These are phyloP conservation scores for Prosopis cineraria DNA, from an alignment of 306 rosid species.

Conservation along the genomic window DNA sequence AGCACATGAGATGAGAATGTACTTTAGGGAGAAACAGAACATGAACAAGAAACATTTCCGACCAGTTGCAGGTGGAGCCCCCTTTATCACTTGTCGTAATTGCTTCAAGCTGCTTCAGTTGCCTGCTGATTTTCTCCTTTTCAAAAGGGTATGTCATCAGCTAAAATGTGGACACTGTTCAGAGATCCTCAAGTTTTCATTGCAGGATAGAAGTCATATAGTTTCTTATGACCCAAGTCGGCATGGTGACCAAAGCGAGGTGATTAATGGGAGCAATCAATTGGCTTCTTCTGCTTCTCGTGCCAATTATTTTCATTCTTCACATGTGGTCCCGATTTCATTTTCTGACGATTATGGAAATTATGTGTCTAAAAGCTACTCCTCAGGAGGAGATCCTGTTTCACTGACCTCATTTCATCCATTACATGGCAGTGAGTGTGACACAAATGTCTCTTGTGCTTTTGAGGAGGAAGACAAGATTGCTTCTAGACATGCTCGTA, in stretches of 20 bases:
- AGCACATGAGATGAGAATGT: constrained; percentile 45
- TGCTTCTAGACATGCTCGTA: constrained; percentile 41
- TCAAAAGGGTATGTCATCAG: constrained; percentile 55
- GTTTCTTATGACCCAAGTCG: constrained; percentile 49
- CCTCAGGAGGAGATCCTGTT: constrained; percentile 59
- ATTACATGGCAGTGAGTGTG: constrained; percentile 36
- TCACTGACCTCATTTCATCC: constrained; percentile 37
- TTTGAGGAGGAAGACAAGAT: constrained; percentile 37
- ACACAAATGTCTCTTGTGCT: constrained; percentile 26
- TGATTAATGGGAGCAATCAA: constrained; percentile 32
- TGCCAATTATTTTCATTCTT: constrained; percentile 36
- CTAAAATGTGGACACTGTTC: constrained; percentile 86
- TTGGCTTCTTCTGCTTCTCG: constrained; percentile 43
- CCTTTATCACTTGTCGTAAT: constrained; percentile 71
- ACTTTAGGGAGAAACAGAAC: constrained; percentile 49
- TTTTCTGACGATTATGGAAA: constrained; percentile 61
- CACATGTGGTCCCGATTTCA: constrained; percentile 53
- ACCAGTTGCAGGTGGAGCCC: constrained; percentile 92
- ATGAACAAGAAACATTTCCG: constrained; percentile 61
- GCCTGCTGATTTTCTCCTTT: constrained; percentile 80
- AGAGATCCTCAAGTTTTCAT: constrained; percentile 73
- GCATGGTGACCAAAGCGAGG: constrained; percentile 36
- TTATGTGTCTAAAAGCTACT: constrained; percentile 54
- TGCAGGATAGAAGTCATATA: constrained; percentile 56
- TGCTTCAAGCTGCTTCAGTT: constrained; percentile 67